Conservation (phyloP, 108 stramenopile species). For the Mediolabrus comicus region DNA sequence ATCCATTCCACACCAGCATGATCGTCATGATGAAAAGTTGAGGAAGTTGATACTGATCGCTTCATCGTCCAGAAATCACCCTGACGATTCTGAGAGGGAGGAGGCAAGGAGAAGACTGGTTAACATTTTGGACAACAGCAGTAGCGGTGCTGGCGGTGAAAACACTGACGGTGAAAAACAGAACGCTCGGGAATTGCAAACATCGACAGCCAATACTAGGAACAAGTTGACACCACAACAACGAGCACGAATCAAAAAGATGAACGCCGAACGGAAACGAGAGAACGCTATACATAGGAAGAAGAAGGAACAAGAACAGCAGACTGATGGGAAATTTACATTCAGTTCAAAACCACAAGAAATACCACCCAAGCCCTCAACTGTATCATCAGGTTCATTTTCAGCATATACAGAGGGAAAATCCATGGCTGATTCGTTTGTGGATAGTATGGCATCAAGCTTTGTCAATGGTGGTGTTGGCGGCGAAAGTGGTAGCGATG, state of each 20-base stretch:
- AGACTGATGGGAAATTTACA: constrained; percentile 1
- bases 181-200: neutral
- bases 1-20: neutral
- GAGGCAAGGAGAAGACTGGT: neutral
- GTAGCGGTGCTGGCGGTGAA: neutral
- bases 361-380: neutral
- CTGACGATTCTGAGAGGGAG: neutral
- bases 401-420: neutral
- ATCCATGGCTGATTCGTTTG: neutral
- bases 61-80: neutral
- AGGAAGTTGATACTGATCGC: neutral
- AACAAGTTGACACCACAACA: neutral
- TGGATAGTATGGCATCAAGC: neutral
- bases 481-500: neutral
- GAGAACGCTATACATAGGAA: neutral
- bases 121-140: neutral
- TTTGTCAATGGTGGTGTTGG: neutral
- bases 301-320: neutral
- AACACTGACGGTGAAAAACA: neutral
- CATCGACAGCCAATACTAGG: neutral
- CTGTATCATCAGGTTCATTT: neutral
- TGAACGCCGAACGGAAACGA: neutral
- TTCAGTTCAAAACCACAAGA: neutral
- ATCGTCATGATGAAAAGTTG: neutral
- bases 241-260: neutral